Evolutionary conservation across 2,329 filamentous ascomycete genomes (phyloP), one percentile per base, ranked within the genome.

Genomic region (Metarhizium anisopliae): DNA sequence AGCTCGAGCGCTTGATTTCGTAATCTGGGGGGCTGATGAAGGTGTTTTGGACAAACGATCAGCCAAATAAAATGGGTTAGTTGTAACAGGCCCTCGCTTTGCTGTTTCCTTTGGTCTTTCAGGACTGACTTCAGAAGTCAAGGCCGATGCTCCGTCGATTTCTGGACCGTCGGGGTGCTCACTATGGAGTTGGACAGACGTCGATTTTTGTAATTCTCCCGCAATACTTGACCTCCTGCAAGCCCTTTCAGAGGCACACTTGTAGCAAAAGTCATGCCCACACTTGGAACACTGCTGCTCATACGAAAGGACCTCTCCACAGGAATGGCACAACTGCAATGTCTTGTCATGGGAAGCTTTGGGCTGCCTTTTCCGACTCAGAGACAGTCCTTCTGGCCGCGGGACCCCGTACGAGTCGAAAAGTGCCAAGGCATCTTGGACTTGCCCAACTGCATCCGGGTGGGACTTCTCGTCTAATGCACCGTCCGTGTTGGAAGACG

Each of bases 221-320:
- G 25, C 13, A 4, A 49, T 30, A 16, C 45, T 49, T 20, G 14
- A 14, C 20, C 6, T 16, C 45, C 30, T 13, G 13, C 20, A 20
- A 6, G 45, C 25, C n/a, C 70, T 56, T 52, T 75, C 70, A 47
- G 68, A 70, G 8, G 64, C 67, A 59, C 79, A 82, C 55, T 74
- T 74, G 36, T 66, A 59, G 60, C 79, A 83, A 16, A 79, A 72
- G 10, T 69, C 71, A 62, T 83, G 80, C 1, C 76, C 77, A 59
- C 80, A 83, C 47, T 71, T 71, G 35, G 68, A 63, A 59, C 79
- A 83, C 50, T 70, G 69, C 8, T 67, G 67, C 35, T 68, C 66
- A 13, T 68, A 66, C 49, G 62, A 67, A 42, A 75, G 70, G 45
- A 66, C 68, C 49, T 72, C 70, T 13, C 73, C 74, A 60, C 79